Evolutionary conservation across 257 asterid genomes (phyloP).

Genomic region (Cinchona pubescens): DNA sequence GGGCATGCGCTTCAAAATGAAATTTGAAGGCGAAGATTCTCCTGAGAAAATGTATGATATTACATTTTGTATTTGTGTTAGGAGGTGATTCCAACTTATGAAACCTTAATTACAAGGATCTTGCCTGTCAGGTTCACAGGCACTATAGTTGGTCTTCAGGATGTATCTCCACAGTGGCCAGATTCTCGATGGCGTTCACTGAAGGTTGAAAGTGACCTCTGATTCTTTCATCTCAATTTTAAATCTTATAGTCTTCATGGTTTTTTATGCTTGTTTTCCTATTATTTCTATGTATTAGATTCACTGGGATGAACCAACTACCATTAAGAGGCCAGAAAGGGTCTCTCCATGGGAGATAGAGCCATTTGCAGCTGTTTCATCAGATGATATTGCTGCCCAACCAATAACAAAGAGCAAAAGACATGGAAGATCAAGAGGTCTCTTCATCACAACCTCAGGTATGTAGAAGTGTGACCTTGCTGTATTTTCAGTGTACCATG

Average conservation of each 20-base stretch:
- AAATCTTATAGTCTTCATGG: neutral
- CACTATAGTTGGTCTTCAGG: slow-evolving; percentile 64
- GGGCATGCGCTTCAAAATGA: slow-evolving; percentile 83
- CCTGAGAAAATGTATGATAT: slow-evolving; percentile 60
- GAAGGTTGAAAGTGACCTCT: slow-evolving; percentile 44
- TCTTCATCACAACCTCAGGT: slow-evolving; percentile 55
- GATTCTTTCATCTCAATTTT: slow-evolving; percentile 5
- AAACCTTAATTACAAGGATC: neutral
- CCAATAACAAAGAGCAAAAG: slow-evolving; percentile 51
- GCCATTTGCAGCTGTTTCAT: slow-evolving; percentile 59
- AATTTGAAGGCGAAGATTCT: slow-evolving; percentile 83
- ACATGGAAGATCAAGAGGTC: no score
- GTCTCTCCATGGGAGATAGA: slow-evolving; percentile 87
- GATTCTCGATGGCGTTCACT: slow-evolving; percentile 73
- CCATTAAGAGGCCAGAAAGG: slow-evolving; percentile 56
- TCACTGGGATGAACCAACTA: slow-evolving; percentile 78
- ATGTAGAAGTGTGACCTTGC: slow-evolving; percentile 14
- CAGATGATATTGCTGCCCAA: slow-evolving; percentile 41
- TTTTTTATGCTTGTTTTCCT: neutral
- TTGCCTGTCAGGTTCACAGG: slow-evolving; percentile 61
- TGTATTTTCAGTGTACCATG: slow-evolving; percentile 5
- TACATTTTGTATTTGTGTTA: neutral
- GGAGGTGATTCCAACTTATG: neutral
- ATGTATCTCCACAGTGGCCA: slow-evolving; percentile 61
- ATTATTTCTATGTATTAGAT: slow-evolving; percentile 35